A percentile compares a stretch with the other conserved stretches of the same genome.
These are phyloP conservation scores for Canavalia ensiformis DNA, from an alignment of 306 rosid genomes.

Conservation along the genomic window DNA sequence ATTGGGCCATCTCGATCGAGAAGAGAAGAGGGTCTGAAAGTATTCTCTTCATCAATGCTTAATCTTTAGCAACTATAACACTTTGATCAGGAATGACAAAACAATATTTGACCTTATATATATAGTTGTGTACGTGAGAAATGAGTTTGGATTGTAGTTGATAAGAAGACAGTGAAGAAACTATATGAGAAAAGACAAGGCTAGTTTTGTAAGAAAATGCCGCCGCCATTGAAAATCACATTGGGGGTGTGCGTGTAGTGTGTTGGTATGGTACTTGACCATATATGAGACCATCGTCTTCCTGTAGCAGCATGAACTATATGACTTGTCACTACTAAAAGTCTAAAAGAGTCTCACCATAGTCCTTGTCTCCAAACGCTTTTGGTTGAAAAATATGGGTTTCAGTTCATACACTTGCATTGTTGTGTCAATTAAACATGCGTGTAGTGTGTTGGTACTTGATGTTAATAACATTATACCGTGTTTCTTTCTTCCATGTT, in stretches of 20 bases:
- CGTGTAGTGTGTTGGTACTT: not conserved
- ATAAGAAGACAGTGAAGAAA: constrained; percentile 37
- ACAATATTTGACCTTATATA: constrained; percentile 32
- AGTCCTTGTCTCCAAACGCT: constrained; percentile 45
- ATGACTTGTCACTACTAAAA: constrained; percentile 43
- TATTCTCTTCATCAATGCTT: not conserved
- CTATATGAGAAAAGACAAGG: constrained; percentile 47
- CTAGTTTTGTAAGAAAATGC: constrained; percentile 37
- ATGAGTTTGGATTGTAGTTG: constrained; percentile 38
- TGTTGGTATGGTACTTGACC: no score
- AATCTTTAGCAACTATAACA: not conserved
- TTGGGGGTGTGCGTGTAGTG: constrained; percentile 25
- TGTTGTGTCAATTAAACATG: constrained; percentile 1
- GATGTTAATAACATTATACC: not conserved
- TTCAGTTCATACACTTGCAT: constrained; percentile 14
- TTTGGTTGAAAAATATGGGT: constrained; percentile 12
- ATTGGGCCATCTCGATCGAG: not conserved
- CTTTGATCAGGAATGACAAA: not conserved
- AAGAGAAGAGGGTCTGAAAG: not conserved
- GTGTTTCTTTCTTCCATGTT: constrained; percentile 4
- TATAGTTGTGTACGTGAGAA: constrained; percentile 9
- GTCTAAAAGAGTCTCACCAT: constrained; percentile 42
- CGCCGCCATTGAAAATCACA: constrained; percentile 39
- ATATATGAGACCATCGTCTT: constrained; percentile 31
- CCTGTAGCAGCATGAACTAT: constrained; percentile 30